phyloP scores from a whole-genome alignment of 495 filamentous ascomycete genomes.

The Penicillium coprophilum region DNA sequence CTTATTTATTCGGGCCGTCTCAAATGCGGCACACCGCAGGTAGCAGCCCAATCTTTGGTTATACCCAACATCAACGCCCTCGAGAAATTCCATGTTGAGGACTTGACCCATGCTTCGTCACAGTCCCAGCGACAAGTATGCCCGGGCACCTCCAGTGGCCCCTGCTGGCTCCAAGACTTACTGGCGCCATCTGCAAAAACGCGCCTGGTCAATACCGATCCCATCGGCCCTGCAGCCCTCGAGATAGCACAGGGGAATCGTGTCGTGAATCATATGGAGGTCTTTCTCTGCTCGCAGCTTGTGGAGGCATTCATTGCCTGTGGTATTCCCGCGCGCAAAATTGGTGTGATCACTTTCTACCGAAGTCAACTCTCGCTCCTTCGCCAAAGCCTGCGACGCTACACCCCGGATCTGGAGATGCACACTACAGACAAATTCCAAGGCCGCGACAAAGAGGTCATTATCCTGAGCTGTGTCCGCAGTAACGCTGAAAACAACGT shows the following conservation, averaged over 20 bases:
- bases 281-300: constrained; percentile 69
- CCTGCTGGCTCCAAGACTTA: constrained; percentile 84
- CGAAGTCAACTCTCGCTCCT: constrained; percentile 78
- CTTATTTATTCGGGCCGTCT: constrained; percentile 88
- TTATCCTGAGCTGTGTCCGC: constrained; percentile 81
- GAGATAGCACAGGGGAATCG: constrained; percentile 77
- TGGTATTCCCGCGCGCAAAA: constrained; percentile 71
- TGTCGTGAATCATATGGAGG: constrained; percentile 82
- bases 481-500: constrained; percentile 77
- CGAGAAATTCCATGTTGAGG: constrained; percentile 50
- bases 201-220: constrained; percentile 85
- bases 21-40: constrained; percentile 78
- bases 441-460: constrained; percentile 88
- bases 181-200: constrained; percentile 68
- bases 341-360: constrained; percentile 99
- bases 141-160: constrained; percentile 42
- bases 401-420: constrained; percentile 71
- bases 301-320: constrained; percentile 72
- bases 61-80: constrained; percentile 62
- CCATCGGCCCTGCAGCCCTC: constrained; percentile 57
- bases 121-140: constrained; percentile 47
- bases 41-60: constrained; percentile 62
- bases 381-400: constrained; percentile 52
- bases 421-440: constrained; percentile 97
- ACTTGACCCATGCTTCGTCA: constrained; percentile 26